These are phyloP conservation scores for Podospora pseudocomata DNA, from an alignment of 495 filamentous ascomycete genomes.

Conservation along the genomic window DNA sequence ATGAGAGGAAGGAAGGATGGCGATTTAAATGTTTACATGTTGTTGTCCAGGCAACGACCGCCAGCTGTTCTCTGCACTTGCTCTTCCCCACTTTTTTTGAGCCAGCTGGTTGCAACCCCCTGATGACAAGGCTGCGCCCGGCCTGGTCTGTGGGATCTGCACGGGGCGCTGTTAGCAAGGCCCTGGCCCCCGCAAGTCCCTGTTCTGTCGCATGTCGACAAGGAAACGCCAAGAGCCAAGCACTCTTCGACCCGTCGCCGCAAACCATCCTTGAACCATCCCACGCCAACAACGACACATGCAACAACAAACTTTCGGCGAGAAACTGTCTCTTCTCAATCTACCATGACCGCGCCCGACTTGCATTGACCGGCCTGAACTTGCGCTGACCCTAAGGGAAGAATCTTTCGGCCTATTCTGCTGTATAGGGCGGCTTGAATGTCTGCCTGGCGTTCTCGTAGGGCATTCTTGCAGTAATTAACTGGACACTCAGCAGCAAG, in stretches of 20 bases:
- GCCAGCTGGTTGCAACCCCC: slow-evolving; percentile 5
- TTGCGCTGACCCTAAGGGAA: not conserved
- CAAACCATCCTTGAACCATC: not conserved
- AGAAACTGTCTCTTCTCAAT: not conserved
- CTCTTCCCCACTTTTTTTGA: not conserved
- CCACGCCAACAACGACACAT: not conserved
- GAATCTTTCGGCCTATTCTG: not conserved
- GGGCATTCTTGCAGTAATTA: not conserved
- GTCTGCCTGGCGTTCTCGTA: not conserved
- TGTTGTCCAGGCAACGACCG: slow-evolving; percentile 12
- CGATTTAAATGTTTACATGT: slow-evolving; percentile 19
- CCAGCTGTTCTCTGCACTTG: slow-evolving; percentile 1
- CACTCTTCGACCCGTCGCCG: not conserved
- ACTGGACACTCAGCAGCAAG: not conserved
- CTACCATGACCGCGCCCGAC: not conserved
- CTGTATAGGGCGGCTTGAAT: not conserved
- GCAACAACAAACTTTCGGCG: not conserved
- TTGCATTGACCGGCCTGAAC: not conserved
- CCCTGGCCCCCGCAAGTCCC: not conserved
- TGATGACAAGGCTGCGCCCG: slow-evolving; percentile 1
- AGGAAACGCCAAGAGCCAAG: not conserved
- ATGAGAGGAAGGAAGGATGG: not conserved
- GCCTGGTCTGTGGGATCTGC: not conserved
- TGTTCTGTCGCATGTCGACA: not conserved
- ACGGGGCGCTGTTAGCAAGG: not conserved